Evolutionary conservation across 352 stramenopile genomes (phyloP).

Genomic region (Plasmopara viticola): DNA sequence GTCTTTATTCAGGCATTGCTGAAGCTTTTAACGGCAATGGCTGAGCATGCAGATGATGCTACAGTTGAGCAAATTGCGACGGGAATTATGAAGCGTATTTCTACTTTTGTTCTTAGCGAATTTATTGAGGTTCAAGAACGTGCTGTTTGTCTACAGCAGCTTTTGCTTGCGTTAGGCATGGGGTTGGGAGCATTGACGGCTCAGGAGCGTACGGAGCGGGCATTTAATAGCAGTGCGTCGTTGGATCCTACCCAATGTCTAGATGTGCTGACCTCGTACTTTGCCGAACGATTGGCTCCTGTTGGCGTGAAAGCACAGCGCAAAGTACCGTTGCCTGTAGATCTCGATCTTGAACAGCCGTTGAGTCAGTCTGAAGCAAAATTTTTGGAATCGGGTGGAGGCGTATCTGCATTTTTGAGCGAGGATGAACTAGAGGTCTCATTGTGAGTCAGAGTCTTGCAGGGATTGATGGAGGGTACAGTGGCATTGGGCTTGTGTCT

Average conservation of each 20-base stretch:
- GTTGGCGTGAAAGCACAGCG: conserved; percentile 89
- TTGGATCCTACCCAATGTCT: conserved; percentile 41
- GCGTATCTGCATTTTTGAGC: conserved; percentile 49
- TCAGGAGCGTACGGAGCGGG: conserved; percentile 57
- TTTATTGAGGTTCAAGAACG: conserved; percentile 95
- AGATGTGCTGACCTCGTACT: conserved; percentile 66
- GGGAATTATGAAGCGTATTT: conserved; percentile 80
- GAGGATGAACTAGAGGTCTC: conserved; percentile 80
- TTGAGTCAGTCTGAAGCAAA: conserved; percentile 52
- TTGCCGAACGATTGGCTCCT: conserved; percentile 76
- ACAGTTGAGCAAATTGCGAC: conserved; percentile 82
- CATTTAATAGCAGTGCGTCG: conserved; percentile 50
- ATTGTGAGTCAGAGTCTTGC: conserved; percentile 45
- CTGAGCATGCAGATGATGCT: conserved; percentile 60
- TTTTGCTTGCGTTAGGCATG: conserved; percentile 54
- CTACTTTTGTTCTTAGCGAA: conserved; percentile 85
- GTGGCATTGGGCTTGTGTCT: conserved; percentile 32
- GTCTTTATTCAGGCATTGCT: conserved; percentile 94
- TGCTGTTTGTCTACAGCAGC: conserved; percentile 80
- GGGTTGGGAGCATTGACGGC: conserved; percentile 47
- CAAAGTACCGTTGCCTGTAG: conserved; percentile 87
- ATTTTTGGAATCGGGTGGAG: conserved; percentile 71
- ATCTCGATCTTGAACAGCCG: conserved; percentile 57
- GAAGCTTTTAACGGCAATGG: conserved; percentile 80
- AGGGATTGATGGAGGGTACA: conserved; percentile 29